phyloP scores from a whole-genome alignment of 441 rosid genomes.

The Populus hybrid region DNA sequence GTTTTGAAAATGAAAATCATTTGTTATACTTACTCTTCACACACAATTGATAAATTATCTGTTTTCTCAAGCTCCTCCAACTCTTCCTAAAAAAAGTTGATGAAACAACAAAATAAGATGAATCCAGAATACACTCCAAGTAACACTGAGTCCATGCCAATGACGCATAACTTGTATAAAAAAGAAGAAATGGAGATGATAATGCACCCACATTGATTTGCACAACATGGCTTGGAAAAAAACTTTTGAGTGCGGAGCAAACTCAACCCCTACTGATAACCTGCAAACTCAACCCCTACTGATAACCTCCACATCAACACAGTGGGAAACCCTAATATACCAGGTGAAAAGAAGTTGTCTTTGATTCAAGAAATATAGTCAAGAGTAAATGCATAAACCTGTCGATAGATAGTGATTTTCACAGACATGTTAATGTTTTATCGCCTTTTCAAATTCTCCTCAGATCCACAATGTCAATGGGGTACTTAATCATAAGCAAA shows the following conservation, averaged over 20 bases:
- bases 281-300: background rate
- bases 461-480: background rate
- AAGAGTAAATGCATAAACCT: background rate
- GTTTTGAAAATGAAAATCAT: background rate
- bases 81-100: conserved; percentile 49
- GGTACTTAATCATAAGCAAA: background rate
- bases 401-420: background rate
- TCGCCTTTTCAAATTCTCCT: background rate
- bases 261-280: background rate
- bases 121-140: background rate
- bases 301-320: background rate
- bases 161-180: background rate
- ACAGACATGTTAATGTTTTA: background rate
- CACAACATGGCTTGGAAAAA: background rate
- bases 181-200: background rate
- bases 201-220: background rate
- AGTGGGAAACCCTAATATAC: background rate
- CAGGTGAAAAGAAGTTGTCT: background rate
- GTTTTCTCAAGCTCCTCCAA: conserved; percentile 58
- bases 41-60: conserved; percentile 46
- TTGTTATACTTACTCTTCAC: conserved; percentile 59
- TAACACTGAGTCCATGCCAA: conserved; percentile 1
- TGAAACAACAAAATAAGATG: background rate
- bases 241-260: background rate
- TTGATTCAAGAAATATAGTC: background rate